phyloP scores from a whole-genome alignment of 2,329 filamentous ascomycete species.

The Trichoderma sp. region DNA sequence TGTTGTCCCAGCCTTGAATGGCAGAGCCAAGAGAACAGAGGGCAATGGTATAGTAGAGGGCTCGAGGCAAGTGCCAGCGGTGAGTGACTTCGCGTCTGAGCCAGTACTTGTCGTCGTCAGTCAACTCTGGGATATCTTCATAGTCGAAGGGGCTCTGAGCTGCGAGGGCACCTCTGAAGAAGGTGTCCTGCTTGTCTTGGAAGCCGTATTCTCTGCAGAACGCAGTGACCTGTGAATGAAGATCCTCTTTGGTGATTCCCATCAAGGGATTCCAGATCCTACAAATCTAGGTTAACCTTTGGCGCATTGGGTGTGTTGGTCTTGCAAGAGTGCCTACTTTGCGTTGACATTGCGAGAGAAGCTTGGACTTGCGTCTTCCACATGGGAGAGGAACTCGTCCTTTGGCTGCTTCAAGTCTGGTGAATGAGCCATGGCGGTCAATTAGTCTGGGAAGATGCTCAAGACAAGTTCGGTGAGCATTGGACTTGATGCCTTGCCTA shows the following conservation, averaged over 20 bases:
- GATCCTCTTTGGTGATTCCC: conserved; percentile 33
- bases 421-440: conserved; percentile 9
- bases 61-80: conserved; percentile 37
- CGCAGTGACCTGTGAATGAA: conserved; percentile 32
- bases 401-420: conserved; percentile 30
- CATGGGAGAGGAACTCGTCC: conserved; percentile 33
- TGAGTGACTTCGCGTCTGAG: conserved; percentile 36
- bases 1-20: conserved; percentile 50
- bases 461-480: neutral
- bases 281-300: neutral
- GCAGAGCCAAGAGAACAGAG: conserved; percentile 39
- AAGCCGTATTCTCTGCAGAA: conserved; percentile 38
- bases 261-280: conserved; percentile 38
- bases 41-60: conserved; percentile 37
- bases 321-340: conserved; percentile 30
- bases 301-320: no score
- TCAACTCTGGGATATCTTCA: conserved; percentile 34
- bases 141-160: conserved; percentile 35
- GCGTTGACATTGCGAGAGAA: conserved; percentile 40
- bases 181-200: conserved; percentile 34
- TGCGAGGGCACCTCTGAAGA: conserved; percentile 37
- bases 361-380: conserved; percentile 30
- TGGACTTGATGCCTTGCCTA: neutral
- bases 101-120: conserved; percentile 33
- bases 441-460: no score